Base-by-base conservation (phyloP, 129 eudicot species). In the Escallonia herrerae region DNA sequence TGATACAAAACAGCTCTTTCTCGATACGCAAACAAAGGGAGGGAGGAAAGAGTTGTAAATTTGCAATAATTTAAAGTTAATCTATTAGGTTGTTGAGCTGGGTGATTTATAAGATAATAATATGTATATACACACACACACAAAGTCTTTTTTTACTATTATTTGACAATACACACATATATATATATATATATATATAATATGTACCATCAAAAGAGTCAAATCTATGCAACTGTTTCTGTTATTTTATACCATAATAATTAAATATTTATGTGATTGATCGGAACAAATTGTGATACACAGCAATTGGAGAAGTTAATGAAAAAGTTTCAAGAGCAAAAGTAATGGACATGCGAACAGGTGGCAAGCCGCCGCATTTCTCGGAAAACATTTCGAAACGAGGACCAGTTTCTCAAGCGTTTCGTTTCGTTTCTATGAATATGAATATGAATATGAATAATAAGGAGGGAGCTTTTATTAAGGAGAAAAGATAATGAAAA, bases 21-120 rank as follows among this genome's bases (percentile, higher is more conserved):
- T 75, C 74, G 68, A 74, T 72, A 82, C 88, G 84, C 85, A 74
- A 79, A 76, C 22, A 55, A 46, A 33, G 54, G 43, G 75, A 70
- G 66, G 63, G 70, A 68, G 69, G 59, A 68, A 74, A 50, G 63
- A 60, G 62, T 71, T 70, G 75, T 60, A 56, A 70, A 49, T 57
- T 60, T 63, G 41, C 62, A 56, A 48, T 14, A 53, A 39, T 48
- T 15, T 22, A 15, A 15, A 33, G 40, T 14, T 80, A 67, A 58
- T 51, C 52, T 66, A 62, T 40, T 38, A 14, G 73, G 67, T 69
- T 55, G 58, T 65, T 76, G 48, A 62, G 71, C 67, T 63, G 75
- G 67, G 57, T 51, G n/a, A 56, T 40, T 15, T 44, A 46, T 37
- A 4, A 60, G 33, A 11, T 7, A 2, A 11, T 7, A 2, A 40